Evolutionary conservation across 176 grass and related monocot genomes (phyloP), one percentile per base, ranked within the genome.

Genomic region (Cenchrus americanus): DNA sequence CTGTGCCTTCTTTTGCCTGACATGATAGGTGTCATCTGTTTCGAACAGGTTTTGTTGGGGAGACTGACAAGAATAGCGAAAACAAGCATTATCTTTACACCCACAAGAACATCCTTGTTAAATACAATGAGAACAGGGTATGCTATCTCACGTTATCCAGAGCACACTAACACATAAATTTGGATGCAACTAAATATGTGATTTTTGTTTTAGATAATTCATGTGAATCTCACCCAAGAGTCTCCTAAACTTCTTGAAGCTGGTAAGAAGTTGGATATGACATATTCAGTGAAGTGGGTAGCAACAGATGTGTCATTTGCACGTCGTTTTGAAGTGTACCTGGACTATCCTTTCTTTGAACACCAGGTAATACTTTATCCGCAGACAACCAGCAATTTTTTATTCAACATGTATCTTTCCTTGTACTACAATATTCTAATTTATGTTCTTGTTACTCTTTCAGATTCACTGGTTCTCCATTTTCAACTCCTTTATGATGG

Each of bases 401-500:
- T 74, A 9, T 79, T 85, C 59, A 71, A 77, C 18, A 19, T 71
- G 32, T 52, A 70, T 70, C 27, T 83, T 50, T 34, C 37, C 8
- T 86, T 90, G 57, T 77, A 58, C 66, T 62, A 55, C n/a, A 79
- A 53, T 48, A 17, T 61, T 48, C 64, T 90, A 52, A 87, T 3
- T 66, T 74, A 10, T 86, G 17, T 52, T 75, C 34, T 47, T 40
- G 22, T 77, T 55, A 86, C 41, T 78, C 24, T 51, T 90, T 71
- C 93, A 98, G 96, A 98, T 98, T 83, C 96, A 98, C 66, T 98
- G 96, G 96, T 98, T 98, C 84, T 98, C 96, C 52, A 95, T 98
- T 79, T 98, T 95, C 91, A 98, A 98, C 91, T 98, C 96, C 46
- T 98, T 98, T 71, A 98, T 98, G 96, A 98, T 98, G 96, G 96